phyloP scores from a whole-genome alignment of 345 rosid genomes.

The Firmiana major region DNA sequence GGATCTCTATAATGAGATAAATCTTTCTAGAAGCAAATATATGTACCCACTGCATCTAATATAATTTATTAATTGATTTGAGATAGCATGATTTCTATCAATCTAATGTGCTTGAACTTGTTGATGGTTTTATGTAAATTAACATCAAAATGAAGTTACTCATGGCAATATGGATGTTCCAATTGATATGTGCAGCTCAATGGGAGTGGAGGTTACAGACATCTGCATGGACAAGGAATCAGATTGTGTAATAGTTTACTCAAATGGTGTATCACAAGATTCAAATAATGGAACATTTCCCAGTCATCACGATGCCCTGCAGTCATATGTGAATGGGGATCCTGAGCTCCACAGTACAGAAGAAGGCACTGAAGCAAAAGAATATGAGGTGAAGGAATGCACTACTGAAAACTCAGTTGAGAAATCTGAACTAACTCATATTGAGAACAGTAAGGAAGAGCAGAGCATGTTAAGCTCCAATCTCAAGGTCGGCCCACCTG shows the following conservation, averaged over 20 bases:
- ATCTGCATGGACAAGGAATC: slow-evolving; percentile 84
- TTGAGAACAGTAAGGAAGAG: slow-evolving; percentile 30
- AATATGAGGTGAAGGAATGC: slow-evolving; percentile 82
- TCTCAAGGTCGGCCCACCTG: slow-evolving; percentile 23
- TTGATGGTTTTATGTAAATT: background rate
- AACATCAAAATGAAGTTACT: background rate
- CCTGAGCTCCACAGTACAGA: slow-evolving; percentile 43
- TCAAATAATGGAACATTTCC: slow-evolving; percentile 40
- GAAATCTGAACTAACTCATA: slow-evolving; percentile 27
- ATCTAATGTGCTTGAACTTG: slow-evolving; percentile 6
- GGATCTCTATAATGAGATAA: background rate
- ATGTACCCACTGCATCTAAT: background rate
- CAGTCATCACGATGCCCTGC: slow-evolving; percentile 34
- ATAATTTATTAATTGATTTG: background rate
- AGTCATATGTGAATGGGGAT: slow-evolving; percentile 36
- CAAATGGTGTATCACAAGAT: slow-evolving; percentile 43
- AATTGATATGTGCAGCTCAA: slow-evolving; percentile 27
- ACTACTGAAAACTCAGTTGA: slow-evolving; percentile 50
- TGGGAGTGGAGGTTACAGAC: slow-evolving; percentile 57
- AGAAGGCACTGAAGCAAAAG: slow-evolving; percentile 60
- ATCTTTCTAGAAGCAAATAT: background rate
- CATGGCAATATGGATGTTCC: background rate
- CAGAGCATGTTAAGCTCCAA: slow-evolving; percentile 23
- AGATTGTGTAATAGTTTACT: slow-evolving; percentile 50
- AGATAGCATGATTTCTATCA: slow-evolving; percentile 6